phyloP scores from a whole-genome alignment of 2,329 filamentous ascomycete genomes.

The Talaromyces sp. region DNA sequence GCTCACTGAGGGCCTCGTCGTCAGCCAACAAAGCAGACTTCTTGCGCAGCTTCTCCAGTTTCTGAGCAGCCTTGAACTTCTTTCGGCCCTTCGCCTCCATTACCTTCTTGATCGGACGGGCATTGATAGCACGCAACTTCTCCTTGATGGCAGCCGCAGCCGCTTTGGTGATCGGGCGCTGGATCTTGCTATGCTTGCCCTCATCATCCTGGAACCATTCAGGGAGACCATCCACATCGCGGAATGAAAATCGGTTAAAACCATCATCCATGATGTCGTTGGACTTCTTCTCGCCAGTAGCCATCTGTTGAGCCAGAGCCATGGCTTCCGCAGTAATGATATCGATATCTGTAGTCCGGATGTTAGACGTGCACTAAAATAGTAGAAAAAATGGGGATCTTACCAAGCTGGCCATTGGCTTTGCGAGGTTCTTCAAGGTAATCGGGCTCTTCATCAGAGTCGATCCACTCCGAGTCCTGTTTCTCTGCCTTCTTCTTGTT shows the following conservation, averaged over 20 bases:
- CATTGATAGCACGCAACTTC: conserved; percentile 89
- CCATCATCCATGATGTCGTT: conserved; percentile 83
- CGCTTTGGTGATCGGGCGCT: conserved; percentile 88
- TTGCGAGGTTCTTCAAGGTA: conserved; percentile 43
- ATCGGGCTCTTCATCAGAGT: conserved; percentile 42
- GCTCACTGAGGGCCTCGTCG: conserved; percentile 91
- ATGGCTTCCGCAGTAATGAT: conserved; percentile 99
- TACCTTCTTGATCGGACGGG: conserved; percentile 98
- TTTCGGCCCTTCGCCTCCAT: conserved; percentile 94
- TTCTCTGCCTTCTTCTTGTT: conserved; percentile 27
- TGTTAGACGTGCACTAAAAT: conserved; percentile 24
- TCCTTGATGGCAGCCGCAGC: conserved; percentile 91
- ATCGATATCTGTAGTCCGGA: conserved; percentile 71
- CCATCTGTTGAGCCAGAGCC: conserved; percentile 91
- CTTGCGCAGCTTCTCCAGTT: conserved; percentile 92
- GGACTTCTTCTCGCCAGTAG: conserved; percentile 78
- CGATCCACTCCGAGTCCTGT: conserved; percentile 29
- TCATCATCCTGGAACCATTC: conserved; percentile 99
- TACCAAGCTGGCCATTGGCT: conserved; percentile 48
- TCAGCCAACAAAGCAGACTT: conserved; percentile 89
- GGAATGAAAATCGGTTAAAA: conserved; percentile 91
- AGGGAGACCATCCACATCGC: conserved; percentile 86
- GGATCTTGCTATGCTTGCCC: conserved; percentile 74
- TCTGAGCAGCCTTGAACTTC: conserved; percentile 91
- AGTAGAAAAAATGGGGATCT: conserved; percentile 29